Conservation (phyloP, 2,329 filamentous ascomycete species). For the Cadophora sp. region DNA sequence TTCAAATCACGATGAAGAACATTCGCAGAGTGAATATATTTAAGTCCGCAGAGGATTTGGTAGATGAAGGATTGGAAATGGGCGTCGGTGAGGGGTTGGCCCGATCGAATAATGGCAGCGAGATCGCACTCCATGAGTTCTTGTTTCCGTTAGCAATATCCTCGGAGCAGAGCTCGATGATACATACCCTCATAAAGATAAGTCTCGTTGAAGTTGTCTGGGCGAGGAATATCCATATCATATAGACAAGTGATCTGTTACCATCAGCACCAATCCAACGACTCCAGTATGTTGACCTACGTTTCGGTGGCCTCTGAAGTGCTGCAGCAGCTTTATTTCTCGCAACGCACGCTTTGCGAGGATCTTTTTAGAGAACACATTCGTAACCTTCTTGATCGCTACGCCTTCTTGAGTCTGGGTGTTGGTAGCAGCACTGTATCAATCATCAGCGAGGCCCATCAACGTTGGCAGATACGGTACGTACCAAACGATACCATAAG, state of each 20-base stretch:
- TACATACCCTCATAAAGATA: slow-evolving; percentile 92
- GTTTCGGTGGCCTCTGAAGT: slow-evolving; percentile 91
- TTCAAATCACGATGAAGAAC: slow-evolving; percentile 97
- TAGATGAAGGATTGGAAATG: slow-evolving; percentile 99
- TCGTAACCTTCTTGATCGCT: slow-evolving; percentile 99
- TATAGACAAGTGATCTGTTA: slow-evolving; percentile 94
- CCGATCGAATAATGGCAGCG: slow-evolving; percentile 96
- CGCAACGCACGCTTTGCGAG: slow-evolving; percentile 95
- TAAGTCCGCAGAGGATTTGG: slow-evolving; percentile 97
- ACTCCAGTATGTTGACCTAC: slow-evolving; percentile 55
- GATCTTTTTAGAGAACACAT: slow-evolving; percentile 99
- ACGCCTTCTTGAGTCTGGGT: slow-evolving; percentile 90
- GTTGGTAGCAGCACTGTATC: slow-evolving; percentile 84
- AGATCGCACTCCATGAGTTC: slow-evolving; percentile 99
- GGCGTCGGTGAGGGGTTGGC: slow-evolving; percentile 95
- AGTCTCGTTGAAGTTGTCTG: slow-evolving; percentile 98
- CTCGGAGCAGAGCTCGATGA: neutral
- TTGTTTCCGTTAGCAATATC: slow-evolving; percentile 50
- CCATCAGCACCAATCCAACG: slow-evolving; percentile 46
- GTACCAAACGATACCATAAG: slow-evolving; percentile 98
- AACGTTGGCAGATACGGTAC: slow-evolving; percentile 43
- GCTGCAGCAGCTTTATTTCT: slow-evolving; percentile 98
- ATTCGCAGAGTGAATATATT: slow-evolving; percentile 99
- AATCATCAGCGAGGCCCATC: slow-evolving; percentile 37
- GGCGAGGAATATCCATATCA: slow-evolving; percentile 98